These are phyloP conservation scores for Triticum dicoccoides DNA, from an alignment of 176 grass and related monocot species.

Conservation along the genomic window DNA sequence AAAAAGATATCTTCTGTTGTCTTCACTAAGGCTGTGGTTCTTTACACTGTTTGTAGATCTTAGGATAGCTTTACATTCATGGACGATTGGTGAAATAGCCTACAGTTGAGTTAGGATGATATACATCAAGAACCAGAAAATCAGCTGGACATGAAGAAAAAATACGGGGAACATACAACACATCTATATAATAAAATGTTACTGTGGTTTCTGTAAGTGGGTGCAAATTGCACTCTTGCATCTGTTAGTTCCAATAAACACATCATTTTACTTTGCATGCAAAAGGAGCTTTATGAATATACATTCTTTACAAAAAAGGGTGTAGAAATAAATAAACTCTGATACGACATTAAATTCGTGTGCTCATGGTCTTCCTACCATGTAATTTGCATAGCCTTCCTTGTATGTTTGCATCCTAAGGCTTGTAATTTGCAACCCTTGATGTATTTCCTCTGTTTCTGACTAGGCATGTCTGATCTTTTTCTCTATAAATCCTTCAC, in stretches of 20 bases:
- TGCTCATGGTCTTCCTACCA: not conserved
- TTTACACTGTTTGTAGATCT: not conserved
- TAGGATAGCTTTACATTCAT: constrained; percentile 20
- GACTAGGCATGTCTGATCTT: not conserved
- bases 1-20: not conserved
- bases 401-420: constrained; percentile 20
- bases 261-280: not conserved
- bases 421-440: not conserved
- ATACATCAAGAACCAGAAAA: not conserved
- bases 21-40: not conserved
- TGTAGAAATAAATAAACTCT: not conserved
- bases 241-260: not conserved
- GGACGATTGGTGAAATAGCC: not conserved
- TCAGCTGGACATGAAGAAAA: not conserved
- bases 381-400: not conserved
- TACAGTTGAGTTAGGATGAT: not conserved
- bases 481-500: not conserved
- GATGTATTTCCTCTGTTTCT: not conserved
- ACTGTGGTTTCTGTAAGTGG: not conserved
- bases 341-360: not conserved
- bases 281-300: constrained; percentile 14
- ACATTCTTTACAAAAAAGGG: not conserved
- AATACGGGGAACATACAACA: not conserved
- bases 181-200: constrained; percentile 9
- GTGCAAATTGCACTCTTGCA: not conserved